Evolutionary conservation across 2,329 filamentous ascomycete genomes (phyloP).

Genomic region (Neopestalotiopsis sp.): DNA sequence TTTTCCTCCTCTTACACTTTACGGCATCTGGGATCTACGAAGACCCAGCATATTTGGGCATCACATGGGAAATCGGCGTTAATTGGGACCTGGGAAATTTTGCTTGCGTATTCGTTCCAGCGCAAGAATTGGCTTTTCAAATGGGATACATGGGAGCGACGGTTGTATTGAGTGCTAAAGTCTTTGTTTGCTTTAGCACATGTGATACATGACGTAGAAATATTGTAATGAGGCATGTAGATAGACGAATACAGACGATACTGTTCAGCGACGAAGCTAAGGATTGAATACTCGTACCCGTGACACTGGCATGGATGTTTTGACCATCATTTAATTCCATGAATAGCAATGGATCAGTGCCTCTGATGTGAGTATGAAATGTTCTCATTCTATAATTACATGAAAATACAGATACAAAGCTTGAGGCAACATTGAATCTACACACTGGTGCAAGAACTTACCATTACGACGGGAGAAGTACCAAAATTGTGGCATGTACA

Average conservation of each 20-base stretch:
- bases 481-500: no score
- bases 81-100: not conserved
- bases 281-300: not conserved
- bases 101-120: not conserved
- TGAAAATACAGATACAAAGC: no score
- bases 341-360: no score
- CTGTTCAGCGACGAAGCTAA: not conserved
- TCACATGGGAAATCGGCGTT: not conserved
- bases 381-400: no score
- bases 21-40: not conserved
- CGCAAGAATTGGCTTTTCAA: not conserved
- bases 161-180: no score
- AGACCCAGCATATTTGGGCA: not conserved
- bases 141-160: not conserved
- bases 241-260: constrained; percentile 7
- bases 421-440: no score
- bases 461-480: no score
- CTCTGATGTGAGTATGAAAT: no score
- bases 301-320: not conserved
- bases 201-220: not conserved
- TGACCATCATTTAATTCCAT: not conserved
- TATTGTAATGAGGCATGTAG: constrained; percentile 14
- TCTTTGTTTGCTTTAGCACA: not conserved
- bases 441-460: no score
- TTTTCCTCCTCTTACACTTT: not conserved